phyloP scores from a whole-genome alignment of 306 rosid species.

The Macrotyloma uniflorum region DNA sequence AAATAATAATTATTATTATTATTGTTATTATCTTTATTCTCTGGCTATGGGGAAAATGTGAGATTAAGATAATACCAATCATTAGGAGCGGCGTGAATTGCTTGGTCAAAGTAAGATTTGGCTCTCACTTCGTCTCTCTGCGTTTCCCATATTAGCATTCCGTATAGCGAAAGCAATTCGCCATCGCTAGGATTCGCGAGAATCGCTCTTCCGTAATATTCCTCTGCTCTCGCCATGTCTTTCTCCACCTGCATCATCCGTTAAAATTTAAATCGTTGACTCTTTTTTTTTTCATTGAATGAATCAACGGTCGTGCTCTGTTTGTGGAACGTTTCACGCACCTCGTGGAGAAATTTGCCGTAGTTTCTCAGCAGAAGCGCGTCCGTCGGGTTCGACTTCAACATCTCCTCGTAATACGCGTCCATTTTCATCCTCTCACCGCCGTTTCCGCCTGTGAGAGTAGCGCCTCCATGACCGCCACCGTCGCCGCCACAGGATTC shows the following conservation, averaged over 20 bases:
- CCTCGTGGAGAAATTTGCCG: constrained; percentile 85
- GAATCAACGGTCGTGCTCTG: background rate
- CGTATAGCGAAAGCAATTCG: constrained; percentile 73
- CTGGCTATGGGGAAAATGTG: background rate
- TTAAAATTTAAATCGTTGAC: constrained; percentile 19
- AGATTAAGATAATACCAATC: constrained; percentile 53
- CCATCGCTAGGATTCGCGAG: constrained; percentile 76
- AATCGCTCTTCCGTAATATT: constrained; percentile 80
- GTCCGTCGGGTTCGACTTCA: constrained; percentile 72
- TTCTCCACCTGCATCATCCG: constrained; percentile 49
- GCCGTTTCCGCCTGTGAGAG: constrained; percentile 41
- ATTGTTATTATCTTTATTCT: background rate
- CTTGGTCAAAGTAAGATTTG: constrained; percentile 68
- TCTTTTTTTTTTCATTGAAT: background rate
- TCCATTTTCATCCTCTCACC: constrained; percentile 58
- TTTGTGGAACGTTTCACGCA: constrained; percentile 17
- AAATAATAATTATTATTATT: background rate
- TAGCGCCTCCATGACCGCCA: background rate
- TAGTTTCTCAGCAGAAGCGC: constrained; percentile 84
- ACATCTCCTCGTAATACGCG: constrained; percentile 68
- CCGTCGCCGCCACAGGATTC: constrained; percentile 42
- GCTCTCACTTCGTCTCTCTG: constrained; percentile 68
- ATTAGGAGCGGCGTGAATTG: constrained; percentile 63
- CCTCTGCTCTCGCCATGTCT: constrained; percentile 69
- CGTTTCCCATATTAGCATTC: constrained; percentile 77